These are phyloP conservation scores for Termitomyces sp. DNA, from an alignment of 1,284 basidiomycete genomes.

Conservation along the genomic window DNA sequence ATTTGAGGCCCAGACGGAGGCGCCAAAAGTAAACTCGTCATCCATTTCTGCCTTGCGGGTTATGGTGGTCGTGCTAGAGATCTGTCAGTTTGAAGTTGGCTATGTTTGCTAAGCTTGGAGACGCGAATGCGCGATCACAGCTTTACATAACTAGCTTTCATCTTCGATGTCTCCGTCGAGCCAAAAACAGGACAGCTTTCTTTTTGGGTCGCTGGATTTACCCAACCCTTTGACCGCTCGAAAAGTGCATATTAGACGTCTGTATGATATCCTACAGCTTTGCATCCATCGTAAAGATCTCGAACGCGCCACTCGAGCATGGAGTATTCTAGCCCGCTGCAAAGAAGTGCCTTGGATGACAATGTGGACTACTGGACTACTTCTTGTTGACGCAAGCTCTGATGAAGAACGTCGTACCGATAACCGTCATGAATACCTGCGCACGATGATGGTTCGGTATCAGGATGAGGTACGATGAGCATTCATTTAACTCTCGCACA, in stretches of 20 bases:
- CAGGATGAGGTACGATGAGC: constrained; percentile 53
- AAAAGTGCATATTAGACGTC: constrained; percentile 64
- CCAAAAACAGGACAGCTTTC: constrained; percentile 35
- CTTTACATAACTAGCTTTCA: too few species aligned
- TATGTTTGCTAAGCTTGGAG: not conserved
- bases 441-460: constrained; percentile 62
- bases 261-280: constrained; percentile 72
- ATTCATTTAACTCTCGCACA: constrained; percentile 2
- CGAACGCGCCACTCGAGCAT: constrained; percentile 64
- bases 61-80: constrained; percentile 7
- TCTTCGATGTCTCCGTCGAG: constrained; percentile 9
- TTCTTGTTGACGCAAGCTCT: constrained; percentile 43
- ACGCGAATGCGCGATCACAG: too few species aligned
- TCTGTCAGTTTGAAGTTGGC: constrained; percentile 8
- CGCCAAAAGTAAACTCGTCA: constrained; percentile 65
- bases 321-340: constrained; percentile 79
- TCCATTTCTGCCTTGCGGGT: constrained; percentile 40
- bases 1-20: constrained; percentile 64
- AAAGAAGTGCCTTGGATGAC: constrained; percentile 76
- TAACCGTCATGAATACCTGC: constrained; percentile 56
- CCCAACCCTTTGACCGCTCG: constrained; percentile 47
- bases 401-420: constrained; percentile 27
- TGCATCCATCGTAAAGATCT: constrained; percentile 68
- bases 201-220: constrained; percentile 51
- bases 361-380: constrained; percentile 71